Evolutionary conservation across 163 green algal genomes (phyloP).

Genomic region (Scenedesmus sp.): DNA sequence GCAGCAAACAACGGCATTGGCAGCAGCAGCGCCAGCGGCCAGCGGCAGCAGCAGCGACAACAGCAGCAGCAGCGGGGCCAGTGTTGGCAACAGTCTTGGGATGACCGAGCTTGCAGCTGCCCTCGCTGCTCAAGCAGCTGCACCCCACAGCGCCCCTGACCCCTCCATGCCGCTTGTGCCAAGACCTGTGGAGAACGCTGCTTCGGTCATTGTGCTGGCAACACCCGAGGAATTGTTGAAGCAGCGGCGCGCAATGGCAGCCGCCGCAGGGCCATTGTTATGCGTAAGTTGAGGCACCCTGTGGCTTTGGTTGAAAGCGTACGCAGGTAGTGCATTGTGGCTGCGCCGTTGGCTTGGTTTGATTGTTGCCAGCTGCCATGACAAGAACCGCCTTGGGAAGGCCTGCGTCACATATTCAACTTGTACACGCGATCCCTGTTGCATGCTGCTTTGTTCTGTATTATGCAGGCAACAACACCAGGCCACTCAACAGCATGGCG

Average conservation of each 20-base stretch:
- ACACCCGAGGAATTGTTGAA: slow-evolving; percentile 17
- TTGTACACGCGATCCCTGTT: neutral
- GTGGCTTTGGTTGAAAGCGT: no score
- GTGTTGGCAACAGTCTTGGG: neutral
- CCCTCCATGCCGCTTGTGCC: neutral
- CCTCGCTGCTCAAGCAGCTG: neutral
- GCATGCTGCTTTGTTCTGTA: neutral
- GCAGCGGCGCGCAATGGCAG: neutral
- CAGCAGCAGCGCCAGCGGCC: neutral
- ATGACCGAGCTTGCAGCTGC: slow-evolving; percentile 9
- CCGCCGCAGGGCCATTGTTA: neutral
- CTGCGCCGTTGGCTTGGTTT: no score
- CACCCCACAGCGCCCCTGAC: neutral
- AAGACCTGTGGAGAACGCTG: neutral
- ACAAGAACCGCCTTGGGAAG: no score
- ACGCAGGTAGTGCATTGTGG: no score
- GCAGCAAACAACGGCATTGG: neutral
- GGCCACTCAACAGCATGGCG: neutral
- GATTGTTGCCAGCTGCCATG: no score
- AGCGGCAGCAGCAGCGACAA: neutral
- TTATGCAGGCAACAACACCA: neutral
- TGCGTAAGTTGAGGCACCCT: neutral
- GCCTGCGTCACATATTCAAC: no score
- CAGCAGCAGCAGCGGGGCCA: neutral
- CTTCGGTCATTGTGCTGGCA: neutral